phyloP scores from a whole-genome alignment of 1,284 basidiomycete species.

The Boletus albobrunnescens region DNA sequence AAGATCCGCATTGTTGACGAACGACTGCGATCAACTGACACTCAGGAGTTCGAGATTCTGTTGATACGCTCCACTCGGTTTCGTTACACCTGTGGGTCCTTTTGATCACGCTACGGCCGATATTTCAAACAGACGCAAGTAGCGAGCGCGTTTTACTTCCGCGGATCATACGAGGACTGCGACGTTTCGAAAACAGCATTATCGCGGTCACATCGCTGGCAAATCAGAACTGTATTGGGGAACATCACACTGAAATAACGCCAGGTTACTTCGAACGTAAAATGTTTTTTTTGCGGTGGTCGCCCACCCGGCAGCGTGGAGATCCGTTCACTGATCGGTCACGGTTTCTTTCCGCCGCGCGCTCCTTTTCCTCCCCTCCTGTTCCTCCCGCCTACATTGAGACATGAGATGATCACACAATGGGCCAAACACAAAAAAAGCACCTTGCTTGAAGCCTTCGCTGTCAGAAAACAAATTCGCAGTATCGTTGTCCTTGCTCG shows the following conservation, averaged over 20 bases:
- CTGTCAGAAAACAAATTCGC: constrained; percentile 14
- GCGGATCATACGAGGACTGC: constrained; percentile 7
- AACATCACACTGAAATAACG: constrained; percentile 14
- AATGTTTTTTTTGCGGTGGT: background rate
- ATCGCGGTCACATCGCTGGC: constrained; percentile 14
- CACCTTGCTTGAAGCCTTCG: constrained; percentile 20
- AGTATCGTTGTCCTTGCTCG: constrained; percentile 24
- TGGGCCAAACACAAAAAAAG: background rate
- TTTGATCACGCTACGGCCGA: background rate
- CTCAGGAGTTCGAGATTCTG: background rate
- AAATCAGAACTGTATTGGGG: constrained; percentile 7
- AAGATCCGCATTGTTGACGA: constrained; percentile 7
- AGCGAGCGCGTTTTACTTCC: constrained; percentile 2
- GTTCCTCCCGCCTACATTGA: constrained; percentile 5
- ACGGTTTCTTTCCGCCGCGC: background rate
- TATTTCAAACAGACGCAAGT: background rate
- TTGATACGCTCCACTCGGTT: background rate
- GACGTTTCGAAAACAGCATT: background rate
- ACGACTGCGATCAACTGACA: background rate
- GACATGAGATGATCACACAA: constrained; percentile 7
- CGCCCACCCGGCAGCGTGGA: background rate
- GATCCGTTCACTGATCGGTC: constrained; percentile 1
- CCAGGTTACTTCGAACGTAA: constrained; percentile 19
- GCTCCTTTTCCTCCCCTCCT: background rate
- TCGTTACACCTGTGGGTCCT: background rate